Conservation (phyloP, 768 basidiomycete genomes). For the Auricularia sp. region DNA sequence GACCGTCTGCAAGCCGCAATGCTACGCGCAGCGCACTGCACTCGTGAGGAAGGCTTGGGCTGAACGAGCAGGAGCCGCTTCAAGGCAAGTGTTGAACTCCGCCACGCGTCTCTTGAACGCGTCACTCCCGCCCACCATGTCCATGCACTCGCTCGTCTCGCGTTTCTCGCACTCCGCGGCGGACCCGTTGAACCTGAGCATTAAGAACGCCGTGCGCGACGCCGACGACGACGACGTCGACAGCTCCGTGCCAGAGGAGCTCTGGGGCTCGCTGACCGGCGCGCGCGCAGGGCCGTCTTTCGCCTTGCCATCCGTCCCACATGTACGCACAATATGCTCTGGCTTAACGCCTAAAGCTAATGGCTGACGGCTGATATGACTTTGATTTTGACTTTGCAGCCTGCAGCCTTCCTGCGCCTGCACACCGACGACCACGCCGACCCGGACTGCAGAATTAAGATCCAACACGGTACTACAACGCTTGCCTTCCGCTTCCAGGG, state of each 20-base stretch:
- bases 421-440: conserved; percentile 96
- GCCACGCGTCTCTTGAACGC: background rate
- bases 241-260: conserved; percentile 51
- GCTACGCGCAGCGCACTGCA: too few species aligned
- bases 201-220: conserved; percentile 32
- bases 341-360: background rate
- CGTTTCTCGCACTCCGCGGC: conserved; percentile 43
- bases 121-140: background rate
- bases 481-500: conserved; percentile 94
- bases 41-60: too few species aligned
- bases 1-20: too few species aligned
- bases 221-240: conserved; percentile 41
- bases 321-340: conserved; percentile 40
- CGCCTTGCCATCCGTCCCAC: conserved; percentile 58
- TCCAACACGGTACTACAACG: conserved; percentile 97
- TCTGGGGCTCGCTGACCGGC: conserved; percentile 79
- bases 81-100: too few species aligned
- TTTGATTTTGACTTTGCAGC: conserved; percentile 38
- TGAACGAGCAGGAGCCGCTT: too few species aligned
- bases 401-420: conserved; percentile 77
- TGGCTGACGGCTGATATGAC: background rate
- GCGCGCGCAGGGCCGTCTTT: conserved; percentile 74
- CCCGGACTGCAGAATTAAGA: conserved; percentile 91
- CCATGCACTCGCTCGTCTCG: conserved; percentile 64
- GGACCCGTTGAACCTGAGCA: conserved; percentile 39